These are phyloP conservation scores for Leccinum angustisporum DNA, from an alignment of 1,284 basidiomycete genomes.

Conservation along the genomic window DNA sequence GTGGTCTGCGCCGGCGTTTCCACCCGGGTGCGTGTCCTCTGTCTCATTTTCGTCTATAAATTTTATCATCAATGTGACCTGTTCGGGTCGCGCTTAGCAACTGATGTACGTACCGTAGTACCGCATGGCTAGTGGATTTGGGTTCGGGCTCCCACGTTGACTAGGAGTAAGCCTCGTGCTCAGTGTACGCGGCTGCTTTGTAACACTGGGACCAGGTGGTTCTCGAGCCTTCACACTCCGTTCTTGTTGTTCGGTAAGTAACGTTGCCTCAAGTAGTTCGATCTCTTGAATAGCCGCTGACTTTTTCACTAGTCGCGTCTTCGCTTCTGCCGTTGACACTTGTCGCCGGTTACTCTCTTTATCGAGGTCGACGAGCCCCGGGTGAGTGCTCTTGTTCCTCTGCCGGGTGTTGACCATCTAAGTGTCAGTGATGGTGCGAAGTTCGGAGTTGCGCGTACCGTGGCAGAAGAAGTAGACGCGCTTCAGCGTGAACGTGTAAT, in stretches of 20 bases:
- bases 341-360: not conserved
- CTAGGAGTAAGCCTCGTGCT: not conserved
- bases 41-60: not conserved
- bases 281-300: not conserved
- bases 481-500: not conserved
- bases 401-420: not conserved
- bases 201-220: not conserved
- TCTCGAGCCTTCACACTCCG: not conserved
- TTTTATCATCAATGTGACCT: not conserved
- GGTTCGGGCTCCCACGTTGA: not conserved
- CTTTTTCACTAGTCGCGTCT: not conserved
- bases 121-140: not conserved
- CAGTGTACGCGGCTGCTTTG: not conserved
- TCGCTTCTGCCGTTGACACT: not conserved
- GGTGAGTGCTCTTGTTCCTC: not conserved
- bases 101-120: not conserved
- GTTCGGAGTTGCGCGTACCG: not conserved
- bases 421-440: not conserved
- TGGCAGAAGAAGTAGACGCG: not conserved
- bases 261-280: not conserved
- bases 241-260: not conserved
- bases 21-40: not conserved
- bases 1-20: not conserved
- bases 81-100: not conserved
- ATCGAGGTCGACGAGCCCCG: not conserved